Evolutionary conservation across 768 basidiomycete species (phyloP).

Genomic region (Russula sp.): DNA sequence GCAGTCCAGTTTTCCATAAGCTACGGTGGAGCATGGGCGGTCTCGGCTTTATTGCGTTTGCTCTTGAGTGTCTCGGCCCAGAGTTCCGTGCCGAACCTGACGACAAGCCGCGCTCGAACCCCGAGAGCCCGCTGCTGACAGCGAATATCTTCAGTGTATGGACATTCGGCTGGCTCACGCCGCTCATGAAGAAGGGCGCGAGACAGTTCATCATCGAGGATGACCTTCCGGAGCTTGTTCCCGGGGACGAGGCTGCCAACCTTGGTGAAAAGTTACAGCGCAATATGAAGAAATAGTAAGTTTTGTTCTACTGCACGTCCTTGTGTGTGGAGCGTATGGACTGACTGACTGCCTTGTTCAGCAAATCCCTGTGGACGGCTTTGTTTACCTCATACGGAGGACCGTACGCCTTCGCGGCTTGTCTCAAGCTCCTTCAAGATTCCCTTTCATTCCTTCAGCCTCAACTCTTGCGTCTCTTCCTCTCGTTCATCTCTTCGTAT

Average conservation of each 20-base stretch:
- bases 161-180: slow-evolving; percentile 86
- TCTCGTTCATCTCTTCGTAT: slow-evolving; percentile 80
- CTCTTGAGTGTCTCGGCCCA: slow-evolving; percentile 67
- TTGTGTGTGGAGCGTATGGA: neutral
- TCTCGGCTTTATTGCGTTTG: slow-evolving; percentile 55
- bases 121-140: slow-evolving; percentile 67
- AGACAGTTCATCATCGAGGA: slow-evolving; percentile 71
- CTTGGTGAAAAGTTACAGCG: slow-evolving; percentile 60
- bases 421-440: slow-evolving; percentile 78
- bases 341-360: slow-evolving; percentile 32
- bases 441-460: slow-evolving; percentile 81
- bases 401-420: slow-evolving; percentile 60
- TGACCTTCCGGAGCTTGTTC: slow-evolving; percentile 74
- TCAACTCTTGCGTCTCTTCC: slow-evolving; percentile 73
- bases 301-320: neutral
- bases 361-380: slow-evolving; percentile 66
- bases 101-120: slow-evolving; percentile 38
- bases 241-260: slow-evolving; percentile 64
- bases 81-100: slow-evolving; percentile 43
- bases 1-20: slow-evolving; percentile 40
- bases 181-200: slow-evolving; percentile 68
- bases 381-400: slow-evolving; percentile 76
- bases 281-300: slow-evolving; percentile 65
- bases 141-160: slow-evolving; percentile 82
- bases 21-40: slow-evolving; percentile 45